Conservation (phyloP, 139 green algal genomes). For the Chlamydomonas incerta region DNA sequence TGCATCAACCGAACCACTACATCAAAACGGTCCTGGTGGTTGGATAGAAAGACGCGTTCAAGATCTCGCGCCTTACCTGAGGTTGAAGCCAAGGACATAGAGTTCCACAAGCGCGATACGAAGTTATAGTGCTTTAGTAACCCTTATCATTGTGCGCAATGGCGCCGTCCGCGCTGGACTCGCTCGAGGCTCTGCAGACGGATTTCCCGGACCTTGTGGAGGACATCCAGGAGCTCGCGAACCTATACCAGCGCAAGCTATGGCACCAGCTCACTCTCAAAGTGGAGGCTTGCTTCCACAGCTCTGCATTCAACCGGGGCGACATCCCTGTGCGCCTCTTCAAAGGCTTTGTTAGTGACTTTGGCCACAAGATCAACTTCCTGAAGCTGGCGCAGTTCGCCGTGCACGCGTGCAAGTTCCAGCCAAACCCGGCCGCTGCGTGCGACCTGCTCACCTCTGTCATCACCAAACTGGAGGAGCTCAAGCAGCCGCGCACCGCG, state of each 20-base stretch:
- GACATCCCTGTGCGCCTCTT: conserved; percentile 85
- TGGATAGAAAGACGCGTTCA: too few relatives aligned
- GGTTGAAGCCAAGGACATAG: too few relatives aligned
- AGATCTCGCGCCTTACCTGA: too few relatives aligned
- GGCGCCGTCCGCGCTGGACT: conserved; percentile 47
- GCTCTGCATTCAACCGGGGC: conserved; percentile 60
- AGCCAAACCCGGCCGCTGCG: conserved; percentile 44
- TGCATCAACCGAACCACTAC: too few relatives aligned
- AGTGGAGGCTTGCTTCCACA: conserved; percentile 78
- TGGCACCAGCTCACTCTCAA: conserved; percentile 97
- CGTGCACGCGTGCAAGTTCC: conserved; percentile 71
- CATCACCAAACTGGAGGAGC: conserved; percentile 76
- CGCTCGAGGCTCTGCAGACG: conserved; percentile 65
- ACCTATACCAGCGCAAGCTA: conserved; percentile 92
- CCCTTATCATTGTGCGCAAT: not conserved
- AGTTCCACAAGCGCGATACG: not conserved
- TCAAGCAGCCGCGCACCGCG: conserved; percentile 71
- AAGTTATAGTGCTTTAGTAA: not conserved
- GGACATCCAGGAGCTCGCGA: conserved; percentile 68
- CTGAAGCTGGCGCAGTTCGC: conserved; percentile 94
- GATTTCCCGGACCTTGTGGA: conserved; percentile 65
- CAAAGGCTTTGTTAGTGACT: conserved; percentile 91
- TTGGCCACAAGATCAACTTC: conserved; percentile 93
- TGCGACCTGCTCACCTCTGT: conserved; percentile 78
- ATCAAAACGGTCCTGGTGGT: too few relatives aligned